phyloP scores from a whole-genome alignment of 768 basidiomycete species.

The Leccinum obscurum region DNA sequence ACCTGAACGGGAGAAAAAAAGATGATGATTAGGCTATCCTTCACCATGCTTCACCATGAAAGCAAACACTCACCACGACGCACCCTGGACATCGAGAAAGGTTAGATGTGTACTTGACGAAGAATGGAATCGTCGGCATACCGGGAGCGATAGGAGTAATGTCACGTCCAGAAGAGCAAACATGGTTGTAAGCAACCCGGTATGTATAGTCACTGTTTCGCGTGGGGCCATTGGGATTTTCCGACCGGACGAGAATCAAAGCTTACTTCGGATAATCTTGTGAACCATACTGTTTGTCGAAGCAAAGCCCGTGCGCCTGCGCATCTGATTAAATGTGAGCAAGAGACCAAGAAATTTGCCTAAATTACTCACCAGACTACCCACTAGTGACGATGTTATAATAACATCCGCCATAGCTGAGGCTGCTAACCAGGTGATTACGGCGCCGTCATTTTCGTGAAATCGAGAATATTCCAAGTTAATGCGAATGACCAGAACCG shows the following conservation, averaged over 20 bases:
- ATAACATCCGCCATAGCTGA: not conserved
- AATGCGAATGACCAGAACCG: conserved; percentile 24
- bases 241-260: not conserved
- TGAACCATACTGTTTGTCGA: conserved; percentile 39
- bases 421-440: not conserved
- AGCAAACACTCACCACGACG: conserved; percentile 22
- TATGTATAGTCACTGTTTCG: conserved; percentile 30
- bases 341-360: not conserved
- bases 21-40: too few relatives aligned
- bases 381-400: not conserved
- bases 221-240: not conserved
- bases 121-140: not conserved
- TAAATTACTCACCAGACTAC: not conserved
- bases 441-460: not conserved
- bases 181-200: conserved; percentile 23
- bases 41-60: not conserved
- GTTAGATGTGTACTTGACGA: not conserved
- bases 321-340: conserved; percentile 28
- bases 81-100: conserved; percentile 4
- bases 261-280: conserved; percentile 41
- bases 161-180: conserved; percentile 21
- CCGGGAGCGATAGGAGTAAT: conserved; percentile 11
- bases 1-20: conserved; percentile 3
- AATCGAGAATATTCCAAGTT: not conserved
- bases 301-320: conserved; percentile 43